Evolutionary conservation across 148 eudicot species (phyloP), one percentile per base, ranked within the genome.

Genomic region (Camellia granthamiana): DNA sequence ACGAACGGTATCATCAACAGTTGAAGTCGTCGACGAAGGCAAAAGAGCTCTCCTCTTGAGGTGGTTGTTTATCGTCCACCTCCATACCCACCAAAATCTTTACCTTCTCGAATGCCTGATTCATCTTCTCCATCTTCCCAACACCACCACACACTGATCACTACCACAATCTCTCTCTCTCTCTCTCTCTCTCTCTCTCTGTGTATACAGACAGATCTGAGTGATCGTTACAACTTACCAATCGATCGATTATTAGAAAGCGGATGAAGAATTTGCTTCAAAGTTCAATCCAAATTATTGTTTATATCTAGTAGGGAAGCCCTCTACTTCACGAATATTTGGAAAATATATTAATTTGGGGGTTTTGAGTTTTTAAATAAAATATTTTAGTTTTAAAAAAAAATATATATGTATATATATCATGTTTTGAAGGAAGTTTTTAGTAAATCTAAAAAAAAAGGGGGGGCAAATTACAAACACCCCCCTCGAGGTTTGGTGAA

Each of bases 1-100:
- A 23, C 23, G 23, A 23, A 23, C 23, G 23, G 23, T 23, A 23
- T 23, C 23, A 23, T 23, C 23, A 23, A 62, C 94, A 93, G 82
- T 95, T 90, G 78, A 95, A 92, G 49, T 93, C 99, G 2, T 93
- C 99, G 77, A 89, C 83, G 82, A 91, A 87, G 80, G 89, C 78
- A 66, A 85, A 86, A 11, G 97, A 87, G 76, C 81, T 79, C 15
- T 91, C 92, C 58, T 90, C 90, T 46, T 85, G 86, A 67, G 80
- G 75, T 2, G 81, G 62, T 18, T 82, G 80, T 81, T 88, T 93
- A 19, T 93, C 97, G 11, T 90, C 93, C 15, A 86, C 92, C 5
- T 92, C 97, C 90, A 95, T 90, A 43, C 99, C 99, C 13, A 92
- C 99, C 55, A 95, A 83, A 84, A 90, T 95, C 85, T 90, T 93